Percentiles rank a stretch among this genome's conserved stretches.
These are phyloP conservation scores for Corynespora cassiicola DNA, from an alignment of 2,329 filamentous ascomycete species.

Conservation along the genomic window DNA sequence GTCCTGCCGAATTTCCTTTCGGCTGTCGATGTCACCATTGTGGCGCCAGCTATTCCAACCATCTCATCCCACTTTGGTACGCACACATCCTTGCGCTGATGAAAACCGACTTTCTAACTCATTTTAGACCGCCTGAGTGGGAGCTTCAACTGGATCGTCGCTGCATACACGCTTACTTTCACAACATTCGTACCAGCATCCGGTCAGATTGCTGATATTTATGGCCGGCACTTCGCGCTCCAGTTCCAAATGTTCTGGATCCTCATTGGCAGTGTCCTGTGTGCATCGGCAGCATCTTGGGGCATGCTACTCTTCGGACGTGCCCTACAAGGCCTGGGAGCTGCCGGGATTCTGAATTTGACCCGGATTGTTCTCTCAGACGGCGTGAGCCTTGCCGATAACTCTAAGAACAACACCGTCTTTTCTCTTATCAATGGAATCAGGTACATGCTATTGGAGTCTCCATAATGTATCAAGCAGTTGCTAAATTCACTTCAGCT, in stretches of 20 bases:
- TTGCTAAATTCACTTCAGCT: constrained; percentile 43
- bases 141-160: constrained; percentile 66
- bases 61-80: constrained; percentile 70
- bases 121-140: constrained; percentile 61
- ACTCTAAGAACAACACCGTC: constrained; percentile 70
- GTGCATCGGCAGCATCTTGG: constrained; percentile 65
- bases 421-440: constrained; percentile 69
- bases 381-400: constrained; percentile 72
- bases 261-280: constrained; percentile 66
- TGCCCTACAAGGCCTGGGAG: constrained; percentile 67
- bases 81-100: too few relatives aligned
- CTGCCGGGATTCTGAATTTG: constrained; percentile 66
- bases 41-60: constrained; percentile 65
- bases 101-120: too few relatives aligned
- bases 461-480: neutral
- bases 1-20: constrained; percentile 67
- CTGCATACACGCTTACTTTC: constrained; percentile 71
- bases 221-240: constrained; percentile 66
- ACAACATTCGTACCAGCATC: constrained; percentile 72
- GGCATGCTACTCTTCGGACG: constrained; percentile 68
- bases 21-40: constrained; percentile 69
- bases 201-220: constrained; percentile 69
- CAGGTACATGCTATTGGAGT: constrained; percentile 31
- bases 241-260: constrained; percentile 61
- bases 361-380: constrained; percentile 70